Conservation (phyloP, 305 asterid species). For the Fraxinus platypoda region DNA sequence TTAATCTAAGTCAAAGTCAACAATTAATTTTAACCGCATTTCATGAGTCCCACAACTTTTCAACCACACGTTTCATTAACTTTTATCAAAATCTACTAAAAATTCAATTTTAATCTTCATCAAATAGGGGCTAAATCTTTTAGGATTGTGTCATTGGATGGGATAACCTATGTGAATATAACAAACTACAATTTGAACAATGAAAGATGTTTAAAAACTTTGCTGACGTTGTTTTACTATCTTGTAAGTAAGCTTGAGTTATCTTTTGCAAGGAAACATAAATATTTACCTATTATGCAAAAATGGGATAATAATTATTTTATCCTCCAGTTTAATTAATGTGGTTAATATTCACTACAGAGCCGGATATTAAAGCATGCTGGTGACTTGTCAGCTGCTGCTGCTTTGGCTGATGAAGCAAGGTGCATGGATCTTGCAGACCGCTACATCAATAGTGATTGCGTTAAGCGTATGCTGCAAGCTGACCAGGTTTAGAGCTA, state of each 20-base stretch:
- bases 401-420: slow-evolving; percentile 98
- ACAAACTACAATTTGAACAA: neutral
- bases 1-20: neutral
- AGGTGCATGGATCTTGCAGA: slow-evolving; percentile 99
- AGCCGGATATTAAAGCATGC: slow-evolving; percentile 97
- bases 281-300: neutral
- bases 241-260: neutral
- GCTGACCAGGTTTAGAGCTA: slow-evolving; percentile 77
- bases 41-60: neutral
- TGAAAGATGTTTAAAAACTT: neutral
- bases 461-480: slow-evolving; percentile 98
- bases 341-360: slow-evolving; percentile 41
- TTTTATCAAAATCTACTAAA: neutral
- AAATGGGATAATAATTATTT: neutral
- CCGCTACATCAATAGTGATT: slow-evolving; percentile 92
- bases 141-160: neutral
- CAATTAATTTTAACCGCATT: neutral
- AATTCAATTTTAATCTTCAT: neutral
- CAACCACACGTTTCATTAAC: neutral
- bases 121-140: neutral
- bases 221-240: neutral
- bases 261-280: neutral
- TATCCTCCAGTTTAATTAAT: neutral
- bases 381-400: slow-evolving; percentile 88
- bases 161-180: neutral